Evolutionary conservation across 495 filamentous ascomycete genomes (phyloP), one percentile per base, ranked within the genome.

Genomic region (Penicillium longicatenatum): DNA sequence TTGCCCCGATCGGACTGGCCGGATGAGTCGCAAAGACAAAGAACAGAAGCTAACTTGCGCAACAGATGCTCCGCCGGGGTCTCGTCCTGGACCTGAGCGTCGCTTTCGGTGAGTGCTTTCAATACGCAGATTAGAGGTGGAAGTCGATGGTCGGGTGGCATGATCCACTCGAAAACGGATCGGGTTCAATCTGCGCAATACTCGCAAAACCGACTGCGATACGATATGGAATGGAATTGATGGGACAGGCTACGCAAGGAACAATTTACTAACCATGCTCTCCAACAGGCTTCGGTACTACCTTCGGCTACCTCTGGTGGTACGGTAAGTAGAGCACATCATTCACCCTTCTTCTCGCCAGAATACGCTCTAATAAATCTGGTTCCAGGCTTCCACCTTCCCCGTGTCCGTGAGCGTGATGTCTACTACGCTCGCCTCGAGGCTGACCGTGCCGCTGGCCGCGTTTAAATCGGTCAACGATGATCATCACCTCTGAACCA

Each of bases 41-140:
- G 51, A 52, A 45, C n/a, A 19, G 49, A 37, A 19, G 50, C 58
- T 63, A 47, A 63, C 55, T 9, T 55, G 4, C 7, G 17, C 16
- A 52, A 58, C 70, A 88, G 88, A 91, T 88, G 82, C 84, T 92
- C 76, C 85, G 86, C 67, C 77, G 84, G 66, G 78, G 77, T 72
- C 78, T 92, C 48, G 88, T 93, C 68, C 79, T 92, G 61, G 90
- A 93, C 75, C 79, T 93, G 72, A 87, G 86, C 65, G 85, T 89
- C 65, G 84, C 88, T 61, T 78, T 88, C 63, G 90, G 90, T 88
- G 75, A 78, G 86, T 82, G 19, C 12, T 39, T 39, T 39, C 37
- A 16, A 6, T 11, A n/a, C 14, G 5, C 37, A 39, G 14, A 26
- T 26, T 39, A 12, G 31, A 12, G 9, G 31, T 39, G 14, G 37